Evolutionary conservation across 2,329 filamentous ascomycete genomes (phyloP).

Genomic region (Fusarium globosum): DNA sequence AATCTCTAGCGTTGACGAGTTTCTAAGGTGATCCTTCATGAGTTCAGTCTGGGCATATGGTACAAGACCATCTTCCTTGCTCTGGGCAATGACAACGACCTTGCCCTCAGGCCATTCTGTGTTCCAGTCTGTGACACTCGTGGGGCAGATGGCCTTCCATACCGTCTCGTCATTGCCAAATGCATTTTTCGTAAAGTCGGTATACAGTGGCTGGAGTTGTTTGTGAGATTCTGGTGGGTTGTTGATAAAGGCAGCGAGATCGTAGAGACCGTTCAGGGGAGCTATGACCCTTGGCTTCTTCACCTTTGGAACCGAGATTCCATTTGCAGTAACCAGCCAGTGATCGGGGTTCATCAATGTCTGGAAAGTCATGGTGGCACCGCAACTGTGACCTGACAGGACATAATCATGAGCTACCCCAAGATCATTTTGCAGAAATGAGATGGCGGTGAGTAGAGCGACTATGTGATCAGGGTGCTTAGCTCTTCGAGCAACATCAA

Average conservation of each 20-base stretch:
- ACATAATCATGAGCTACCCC: neutral
- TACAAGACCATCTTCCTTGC: neutral
- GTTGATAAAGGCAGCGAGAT: neutral
- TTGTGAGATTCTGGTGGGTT: neutral
- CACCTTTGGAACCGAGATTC: fast-evolving
- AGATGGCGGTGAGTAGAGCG: neutral
- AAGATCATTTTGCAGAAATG: neutral
- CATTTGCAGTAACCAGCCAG: neutral
- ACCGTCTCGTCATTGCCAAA: neutral
- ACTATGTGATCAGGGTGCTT: slow-evolving; percentile 5
- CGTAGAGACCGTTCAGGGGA: neutral
- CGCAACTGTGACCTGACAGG: neutral
- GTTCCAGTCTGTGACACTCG: neutral
- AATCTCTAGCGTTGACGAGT: neutral
- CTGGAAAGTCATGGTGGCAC: neutral
- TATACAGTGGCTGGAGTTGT: neutral
- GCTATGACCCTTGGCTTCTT: neutral
- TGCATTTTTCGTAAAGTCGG: neutral
- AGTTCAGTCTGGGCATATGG: neutral
- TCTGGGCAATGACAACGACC: neutral
- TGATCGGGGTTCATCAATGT: neutral
- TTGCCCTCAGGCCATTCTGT: slow-evolving; percentile 1
- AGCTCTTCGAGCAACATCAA: neutral
- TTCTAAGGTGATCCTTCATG: neutral
- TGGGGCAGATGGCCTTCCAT: neutral